These are phyloP conservation scores for Pyricularia sp. DNA, from an alignment of 2,329 filamentous ascomycete genomes.

Conservation along the genomic window DNA sequence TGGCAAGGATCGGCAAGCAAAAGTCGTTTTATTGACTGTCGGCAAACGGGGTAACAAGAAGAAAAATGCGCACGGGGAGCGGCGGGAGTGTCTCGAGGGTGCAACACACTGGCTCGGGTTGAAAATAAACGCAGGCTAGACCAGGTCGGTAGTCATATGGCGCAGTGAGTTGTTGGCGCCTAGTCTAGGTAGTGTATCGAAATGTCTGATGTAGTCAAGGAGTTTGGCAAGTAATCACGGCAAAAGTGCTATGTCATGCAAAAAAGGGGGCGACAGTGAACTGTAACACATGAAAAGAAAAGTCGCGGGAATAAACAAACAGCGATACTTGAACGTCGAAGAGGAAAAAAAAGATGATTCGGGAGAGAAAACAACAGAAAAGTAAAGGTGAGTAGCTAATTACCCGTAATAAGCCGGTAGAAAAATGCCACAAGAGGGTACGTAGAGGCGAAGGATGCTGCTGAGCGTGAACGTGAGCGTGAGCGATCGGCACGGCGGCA, in stretches of 20 bases:
- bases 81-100: neutral
- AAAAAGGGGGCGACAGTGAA: neutral
- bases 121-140: neutral
- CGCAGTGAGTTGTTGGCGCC: neutral
- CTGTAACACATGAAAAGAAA: neutral
- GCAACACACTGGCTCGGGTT: neutral
- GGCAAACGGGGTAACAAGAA: neutral
- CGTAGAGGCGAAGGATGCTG: neutral
- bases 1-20: neutral
- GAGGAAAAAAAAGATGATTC: neutral
- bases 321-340: neutral
- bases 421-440: neutral
- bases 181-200: neutral
- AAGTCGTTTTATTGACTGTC: neutral
- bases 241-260: neutral
- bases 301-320: neutral
- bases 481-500: neutral
- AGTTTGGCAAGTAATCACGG: neutral
- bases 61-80: neutral
- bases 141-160: neutral
- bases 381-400: neutral
- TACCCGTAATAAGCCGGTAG: neutral
- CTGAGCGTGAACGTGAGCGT: neutral
- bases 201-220: neutral
- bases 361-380: neutral